Evolutionary conservation across 768 basidiomycete genomes (phyloP).

Genomic region (Pleurotus salmoneostramineus): DNA sequence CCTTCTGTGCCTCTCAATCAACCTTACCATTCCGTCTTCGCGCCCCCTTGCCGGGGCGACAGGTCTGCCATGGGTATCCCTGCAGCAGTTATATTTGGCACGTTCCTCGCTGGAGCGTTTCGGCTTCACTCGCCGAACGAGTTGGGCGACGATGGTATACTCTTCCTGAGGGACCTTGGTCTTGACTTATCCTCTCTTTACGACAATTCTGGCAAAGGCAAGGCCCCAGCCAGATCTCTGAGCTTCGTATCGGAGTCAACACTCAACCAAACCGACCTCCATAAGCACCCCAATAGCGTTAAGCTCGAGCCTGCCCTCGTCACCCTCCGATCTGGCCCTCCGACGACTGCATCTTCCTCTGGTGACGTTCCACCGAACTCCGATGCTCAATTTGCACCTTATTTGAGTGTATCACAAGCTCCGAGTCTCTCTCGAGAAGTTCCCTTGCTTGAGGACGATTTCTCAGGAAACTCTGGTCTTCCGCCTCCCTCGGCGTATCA

Average conservation of each 20-base stretch:
- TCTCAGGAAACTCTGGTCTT: no score
- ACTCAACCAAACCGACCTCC: not conserved
- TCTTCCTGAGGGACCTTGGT: not conserved
- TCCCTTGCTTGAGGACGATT: no score
- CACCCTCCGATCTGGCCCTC: slow-evolving; percentile 13
- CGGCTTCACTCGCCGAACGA: slow-evolving; percentile 3
- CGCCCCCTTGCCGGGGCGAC: not conserved
- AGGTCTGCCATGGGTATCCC: slow-evolving; percentile 1
- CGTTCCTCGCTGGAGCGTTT: slow-evolving; percentile 2
- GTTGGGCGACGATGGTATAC: not conserved
- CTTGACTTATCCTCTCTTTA: not conserved
- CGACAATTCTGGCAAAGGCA: not conserved
- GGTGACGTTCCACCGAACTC: slow-evolving; percentile 11
- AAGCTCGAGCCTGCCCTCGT: slow-evolving; percentile 27
- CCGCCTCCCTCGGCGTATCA: not conserved
- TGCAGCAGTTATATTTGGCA: not conserved
- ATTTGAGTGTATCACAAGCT: no score
- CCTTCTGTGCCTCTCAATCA: not conserved
- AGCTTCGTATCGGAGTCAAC: not conserved
- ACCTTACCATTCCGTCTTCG: not conserved
- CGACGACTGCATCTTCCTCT: slow-evolving; percentile 10
- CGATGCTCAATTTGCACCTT: no score
- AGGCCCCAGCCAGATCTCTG: not conserved
- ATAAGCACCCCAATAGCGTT: slow-evolving; percentile 11
- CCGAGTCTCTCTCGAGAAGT: no score